phyloP scores from a whole-genome alignment of 371 early-diverging fungal genomes.

The Rhizopus arrhizus region DNA sequence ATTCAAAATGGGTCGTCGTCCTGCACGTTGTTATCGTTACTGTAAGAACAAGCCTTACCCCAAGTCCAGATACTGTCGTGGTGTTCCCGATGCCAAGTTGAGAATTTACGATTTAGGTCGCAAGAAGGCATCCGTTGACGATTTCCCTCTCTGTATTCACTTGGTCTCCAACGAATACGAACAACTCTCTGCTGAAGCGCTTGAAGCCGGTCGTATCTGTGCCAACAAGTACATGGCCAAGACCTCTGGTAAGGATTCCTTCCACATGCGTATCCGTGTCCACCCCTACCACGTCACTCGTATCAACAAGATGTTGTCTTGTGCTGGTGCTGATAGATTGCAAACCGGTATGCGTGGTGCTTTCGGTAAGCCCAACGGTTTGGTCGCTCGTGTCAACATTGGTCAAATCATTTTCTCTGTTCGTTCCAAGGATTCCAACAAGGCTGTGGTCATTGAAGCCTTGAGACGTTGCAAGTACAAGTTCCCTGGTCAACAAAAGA shows the following conservation, averaged over 20 bases:
- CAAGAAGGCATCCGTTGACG: slow-evolving; percentile 98
- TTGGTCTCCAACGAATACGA: slow-evolving; percentile 98
- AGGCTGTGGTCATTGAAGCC: slow-evolving; percentile 95
- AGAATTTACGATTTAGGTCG: slow-evolving; percentile 99
- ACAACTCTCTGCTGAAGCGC: slow-evolving; percentile 99
- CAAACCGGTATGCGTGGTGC: slow-evolving; percentile 99
- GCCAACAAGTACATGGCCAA: slow-evolving; percentile 99
- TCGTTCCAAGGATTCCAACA: slow-evolving; percentile 97
- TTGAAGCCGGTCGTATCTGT: slow-evolving; percentile 99
- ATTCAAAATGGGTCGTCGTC: slow-evolving; percentile 95
- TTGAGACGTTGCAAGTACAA: slow-evolving; percentile 98
- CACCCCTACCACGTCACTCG: slow-evolving; percentile 99
- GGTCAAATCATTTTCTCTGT: slow-evolving; percentile 98
- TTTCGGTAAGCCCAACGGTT: slow-evolving; percentile 99
- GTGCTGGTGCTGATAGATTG: slow-evolving; percentile 99
- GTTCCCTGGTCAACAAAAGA: slow-evolving; percentile 99
- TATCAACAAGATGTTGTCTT: slow-evolving; percentile 99
- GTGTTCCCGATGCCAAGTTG: slow-evolving; percentile 99
- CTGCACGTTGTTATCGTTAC: slow-evolving; percentile 99
- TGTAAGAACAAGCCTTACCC: slow-evolving; percentile 99
- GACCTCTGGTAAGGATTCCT: slow-evolving; percentile 98
- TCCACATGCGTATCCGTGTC: slow-evolving; percentile 99
- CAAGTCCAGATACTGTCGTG: slow-evolving; percentile 99
- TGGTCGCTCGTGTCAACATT: slow-evolving; percentile 99
- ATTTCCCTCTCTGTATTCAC: slow-evolving; percentile 98